phyloP scores from a whole-genome alignment of 441 rosid species.

The Mallotus japonicus region DNA sequence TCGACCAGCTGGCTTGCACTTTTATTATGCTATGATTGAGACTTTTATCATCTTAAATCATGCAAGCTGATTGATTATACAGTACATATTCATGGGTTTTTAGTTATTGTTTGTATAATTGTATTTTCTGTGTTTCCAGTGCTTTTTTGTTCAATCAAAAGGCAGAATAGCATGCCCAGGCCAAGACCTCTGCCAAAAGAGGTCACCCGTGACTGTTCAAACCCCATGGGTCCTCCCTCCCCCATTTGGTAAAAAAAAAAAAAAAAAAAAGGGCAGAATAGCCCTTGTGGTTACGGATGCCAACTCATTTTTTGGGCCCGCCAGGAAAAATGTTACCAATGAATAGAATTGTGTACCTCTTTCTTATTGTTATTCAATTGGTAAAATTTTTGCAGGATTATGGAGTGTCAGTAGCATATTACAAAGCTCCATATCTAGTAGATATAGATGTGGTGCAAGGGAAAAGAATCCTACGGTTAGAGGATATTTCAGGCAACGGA shows the following conservation, averaged over 20 bases:
- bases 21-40: not conserved
- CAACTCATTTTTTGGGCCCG: slow-evolving; percentile 4
- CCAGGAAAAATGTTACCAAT: slow-evolving; percentile 5
- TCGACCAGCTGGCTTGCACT: not conserved
- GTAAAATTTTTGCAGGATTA: slow-evolving; percentile 47
- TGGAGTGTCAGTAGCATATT: slow-evolving; percentile 60
- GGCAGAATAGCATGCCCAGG: too few species aligned
- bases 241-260: too few species aligned
- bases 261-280: not conserved
- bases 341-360: not conserved
- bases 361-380: too few species aligned
- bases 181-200: too few species aligned
- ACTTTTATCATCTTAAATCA: not conserved
- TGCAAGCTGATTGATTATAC: not conserved
- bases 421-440: slow-evolving; percentile 82
- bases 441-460: slow-evolving; percentile 65
- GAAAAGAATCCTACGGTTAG: slow-evolving; percentile 60
- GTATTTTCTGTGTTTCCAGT: not conserved
- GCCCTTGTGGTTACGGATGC: not conserved
- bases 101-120: not conserved
- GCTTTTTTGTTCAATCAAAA: too few species aligned
- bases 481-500: slow-evolving; percentile 59
- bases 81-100: not conserved
- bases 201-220: too few species aligned
- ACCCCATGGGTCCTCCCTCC: too few species aligned